Evolutionary conservation across 2,329 filamentous ascomycete species (phyloP).

Genomic region (Nannizziopsis arthrosporioides): DNA sequence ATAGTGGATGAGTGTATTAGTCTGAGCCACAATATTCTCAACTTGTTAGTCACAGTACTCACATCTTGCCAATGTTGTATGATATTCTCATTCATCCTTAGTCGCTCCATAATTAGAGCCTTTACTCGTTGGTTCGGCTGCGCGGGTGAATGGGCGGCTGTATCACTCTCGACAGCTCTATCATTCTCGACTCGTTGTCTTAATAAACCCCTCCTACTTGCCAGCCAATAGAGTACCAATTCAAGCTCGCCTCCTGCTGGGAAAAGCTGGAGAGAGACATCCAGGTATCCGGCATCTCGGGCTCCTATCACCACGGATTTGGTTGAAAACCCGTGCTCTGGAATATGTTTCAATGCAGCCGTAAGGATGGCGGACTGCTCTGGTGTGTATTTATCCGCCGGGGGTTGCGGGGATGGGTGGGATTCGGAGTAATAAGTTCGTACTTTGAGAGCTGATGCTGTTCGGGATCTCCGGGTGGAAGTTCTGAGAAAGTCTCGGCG

Average conservation of each 20-base stretch:
- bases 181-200: conserved; percentile 22
- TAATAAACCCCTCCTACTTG: conserved; percentile 30
- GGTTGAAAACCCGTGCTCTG: conserved; percentile 68
- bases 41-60: conserved; percentile 19
- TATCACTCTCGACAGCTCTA: conserved; percentile 2
- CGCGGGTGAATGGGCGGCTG: not conserved
- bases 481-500: not conserved
- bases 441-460: not conserved
- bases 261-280: conserved; percentile 74
- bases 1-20: not conserved
- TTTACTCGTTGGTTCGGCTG: conserved; percentile 53
- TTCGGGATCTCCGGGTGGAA: not conserved
- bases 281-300: conserved; percentile 71
- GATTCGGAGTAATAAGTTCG: conserved; percentile 60
- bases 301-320: conserved; percentile 64
- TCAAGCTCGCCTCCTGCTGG: conserved; percentile 69
- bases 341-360: conserved; percentile 68
- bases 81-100: conserved; percentile 62
- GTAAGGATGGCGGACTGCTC: conserved; percentile 64
- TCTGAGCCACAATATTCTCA: not conserved
- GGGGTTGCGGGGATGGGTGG: conserved; percentile 46
- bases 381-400: conserved; percentile 49
- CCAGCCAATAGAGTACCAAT: conserved; percentile 49
- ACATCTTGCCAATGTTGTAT: conserved; percentile 81
- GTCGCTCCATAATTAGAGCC: conserved; percentile 59